Conservation (phyloP, 2,329 filamentous ascomycete species). For the Aspergillus niger region DNA sequence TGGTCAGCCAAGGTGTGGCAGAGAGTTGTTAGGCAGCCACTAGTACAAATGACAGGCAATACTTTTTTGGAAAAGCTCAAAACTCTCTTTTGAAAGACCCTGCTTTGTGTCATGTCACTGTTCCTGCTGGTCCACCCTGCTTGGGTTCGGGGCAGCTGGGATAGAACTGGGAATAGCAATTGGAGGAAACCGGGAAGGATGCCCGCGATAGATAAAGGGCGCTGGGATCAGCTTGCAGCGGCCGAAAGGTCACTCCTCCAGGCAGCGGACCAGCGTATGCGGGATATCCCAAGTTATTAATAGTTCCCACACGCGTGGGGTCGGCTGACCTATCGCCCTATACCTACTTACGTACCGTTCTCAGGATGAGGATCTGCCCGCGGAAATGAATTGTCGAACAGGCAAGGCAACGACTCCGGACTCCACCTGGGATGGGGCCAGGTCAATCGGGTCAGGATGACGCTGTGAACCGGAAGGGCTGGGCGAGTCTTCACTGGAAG, state of each 20-base stretch:
- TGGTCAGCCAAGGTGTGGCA: conserved; percentile 12
- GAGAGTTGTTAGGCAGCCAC: conserved; percentile 9
- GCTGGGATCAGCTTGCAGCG: too few relatives aligned
- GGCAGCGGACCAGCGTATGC: too few relatives aligned
- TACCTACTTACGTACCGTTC: neutral
- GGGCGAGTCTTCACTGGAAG: neutral
- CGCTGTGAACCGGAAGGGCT: neutral
- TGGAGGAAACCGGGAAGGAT: too few relatives aligned
- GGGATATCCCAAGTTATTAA: too few relatives aligned
- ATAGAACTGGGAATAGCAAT: too few relatives aligned
- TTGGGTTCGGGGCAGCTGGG: too few relatives aligned
- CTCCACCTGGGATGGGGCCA: neutral
- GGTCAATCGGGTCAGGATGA: too few relatives aligned
- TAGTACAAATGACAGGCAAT: conserved; percentile 18
- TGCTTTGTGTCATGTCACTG: too few relatives aligned
- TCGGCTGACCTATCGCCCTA: neutral
- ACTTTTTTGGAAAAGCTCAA: conserved; percentile 4
- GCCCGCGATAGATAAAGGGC: too few relatives aligned
- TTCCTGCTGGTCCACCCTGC: too few relatives aligned
- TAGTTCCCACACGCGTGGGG: neutral
- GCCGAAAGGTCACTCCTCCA: too few relatives aligned
- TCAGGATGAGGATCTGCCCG: neutral
- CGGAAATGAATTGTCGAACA: neutral
- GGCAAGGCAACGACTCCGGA: neutral
- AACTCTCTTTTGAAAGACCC: neutral